Base-by-base conservation (phyloP, 768 basidiomycete species). In the Panus rudis region DNA sequence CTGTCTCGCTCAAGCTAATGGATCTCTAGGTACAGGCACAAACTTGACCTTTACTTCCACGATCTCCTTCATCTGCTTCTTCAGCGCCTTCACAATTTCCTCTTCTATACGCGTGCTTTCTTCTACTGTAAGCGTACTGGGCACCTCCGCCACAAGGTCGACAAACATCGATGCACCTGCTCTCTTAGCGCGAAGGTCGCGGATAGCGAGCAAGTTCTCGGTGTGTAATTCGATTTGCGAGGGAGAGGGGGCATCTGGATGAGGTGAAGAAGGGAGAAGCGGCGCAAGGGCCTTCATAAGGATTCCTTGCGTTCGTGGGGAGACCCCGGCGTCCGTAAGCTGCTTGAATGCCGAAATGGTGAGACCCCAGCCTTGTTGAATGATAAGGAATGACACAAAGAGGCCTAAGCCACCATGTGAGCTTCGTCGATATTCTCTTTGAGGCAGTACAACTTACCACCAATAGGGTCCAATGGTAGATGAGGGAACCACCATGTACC, bases 381-480 rank as follows among this genome's bases (percentile, higher is more conserved):
- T 66, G 59, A 98, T 92, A 41, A 94, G 78, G 43, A 85, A 58
- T n/a, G 91, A 92, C n/a, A 94, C 90, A 38, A 92, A 54, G 16
- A 96, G 63, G 20, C 91, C 89, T 35, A 17, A 35, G 16, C 16
- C 28, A 30, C 28, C 10, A 10, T 10, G 28, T 30, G 10, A 16
- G 10, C 28, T 10, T 90, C 48, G 2, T 20, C 31, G n/a, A 44
- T 34, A 21, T 38, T 13, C n/a, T 16, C 23, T 23, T 42, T 43
- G 33, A 43, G 24, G 44, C 17, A 24, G 43, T 19, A 20, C 2
- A 47, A 11, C 14, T 31, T 31, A 80, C 94, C 94, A 50, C 96
- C 96, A 26, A 99, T 73, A 7, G 96, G 93, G 60, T 99, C 96
- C 27, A 98, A 69, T 45, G 96, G 87, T 42, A 89, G 58, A n/a